Percentiles rank a stretch among this genome's conserved stretches.
Conservation (phyloP, 805 yeast genomes). For the Teunomyces aglyptinius region DNA sequence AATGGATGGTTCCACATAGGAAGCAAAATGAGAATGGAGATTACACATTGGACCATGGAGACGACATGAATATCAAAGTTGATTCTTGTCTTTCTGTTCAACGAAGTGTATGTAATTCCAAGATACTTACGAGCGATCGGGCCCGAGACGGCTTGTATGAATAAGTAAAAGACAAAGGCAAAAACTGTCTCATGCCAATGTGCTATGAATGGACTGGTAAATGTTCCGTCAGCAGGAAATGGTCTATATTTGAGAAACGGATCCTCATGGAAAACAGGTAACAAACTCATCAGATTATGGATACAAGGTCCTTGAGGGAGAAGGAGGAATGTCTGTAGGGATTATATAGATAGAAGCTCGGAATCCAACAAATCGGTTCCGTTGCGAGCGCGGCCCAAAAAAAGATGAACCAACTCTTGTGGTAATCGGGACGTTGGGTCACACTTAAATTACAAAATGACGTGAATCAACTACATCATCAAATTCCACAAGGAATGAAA, state of each 20-base stretch:
- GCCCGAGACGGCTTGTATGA: constrained; percentile 54
- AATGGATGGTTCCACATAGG: constrained; percentile 65
- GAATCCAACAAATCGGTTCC: not conserved
- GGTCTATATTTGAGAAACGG: constrained; percentile 46
- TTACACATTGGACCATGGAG: constrained; percentile 76
- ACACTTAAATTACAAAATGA: not conserved
- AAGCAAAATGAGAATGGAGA: constrained; percentile 56
- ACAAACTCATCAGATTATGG: constrained; percentile 7
- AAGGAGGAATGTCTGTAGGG: not conserved
- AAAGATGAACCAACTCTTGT: not conserved
- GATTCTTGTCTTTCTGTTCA: constrained; percentile 46
- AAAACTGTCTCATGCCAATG: constrained; percentile 76
- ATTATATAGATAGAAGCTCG: not conserved
- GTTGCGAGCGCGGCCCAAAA: not conserved
- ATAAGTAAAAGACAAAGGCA: constrained; percentile 59
- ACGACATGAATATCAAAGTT: constrained; percentile 92
- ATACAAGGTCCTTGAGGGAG: constrained; percentile 1
- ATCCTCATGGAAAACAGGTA: constrained; percentile 36
- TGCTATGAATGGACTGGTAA: constrained; percentile 42
- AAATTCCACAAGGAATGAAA: not conserved
- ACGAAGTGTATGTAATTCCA: constrained; percentile 52
- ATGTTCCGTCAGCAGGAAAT: constrained; percentile 35
- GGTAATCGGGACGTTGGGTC: too few species aligned
- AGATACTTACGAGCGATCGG: constrained; percentile 46
- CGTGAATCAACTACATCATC: not conserved